A percentile compares a stretch with the other conserved stretches of the same genome.
Conservation (phyloP, 495 filamentous ascomycete species). For the Terfezia boudieri region DNA sequence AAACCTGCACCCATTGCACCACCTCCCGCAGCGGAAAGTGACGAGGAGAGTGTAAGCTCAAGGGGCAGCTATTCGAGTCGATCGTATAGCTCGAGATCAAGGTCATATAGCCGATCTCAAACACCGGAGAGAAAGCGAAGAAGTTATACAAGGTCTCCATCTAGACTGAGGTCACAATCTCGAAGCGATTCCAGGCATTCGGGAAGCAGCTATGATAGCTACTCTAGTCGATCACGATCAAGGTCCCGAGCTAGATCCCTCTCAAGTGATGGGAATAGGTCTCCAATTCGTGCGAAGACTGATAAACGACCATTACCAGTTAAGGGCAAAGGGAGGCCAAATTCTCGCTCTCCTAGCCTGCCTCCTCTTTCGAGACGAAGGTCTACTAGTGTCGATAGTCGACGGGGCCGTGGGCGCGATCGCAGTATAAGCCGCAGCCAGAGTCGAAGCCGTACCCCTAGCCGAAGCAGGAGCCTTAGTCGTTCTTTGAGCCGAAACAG, state of each 20-base stretch:
- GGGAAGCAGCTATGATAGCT: constrained; percentile 3
- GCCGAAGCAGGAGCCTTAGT: not conserved
- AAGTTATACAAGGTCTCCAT: constrained; percentile 13
- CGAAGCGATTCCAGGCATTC: constrained; percentile 1
- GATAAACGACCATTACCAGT: too few relatives aligned
- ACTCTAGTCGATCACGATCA: constrained; percentile 23
- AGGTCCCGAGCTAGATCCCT: constrained; percentile 13
- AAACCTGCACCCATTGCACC: constrained; percentile 51
- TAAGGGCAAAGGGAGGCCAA: too few relatives aligned
- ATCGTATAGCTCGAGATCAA: constrained; percentile 21
- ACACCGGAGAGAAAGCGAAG: constrained; percentile 8
- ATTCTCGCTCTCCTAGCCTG: too few relatives aligned
- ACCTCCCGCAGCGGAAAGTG: constrained; percentile 32
- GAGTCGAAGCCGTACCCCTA: not conserved
- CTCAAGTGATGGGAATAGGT: not conserved
- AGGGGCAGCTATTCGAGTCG: constrained; percentile 37
- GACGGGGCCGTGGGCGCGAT: not conserved
- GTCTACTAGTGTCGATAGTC: constrained; percentile 1
- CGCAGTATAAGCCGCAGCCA: constrained; percentile 1
- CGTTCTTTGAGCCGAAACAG: not conserved
- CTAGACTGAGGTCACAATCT: constrained; percentile 5
- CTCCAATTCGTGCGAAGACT: too few relatives aligned
- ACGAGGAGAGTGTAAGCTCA: constrained; percentile 41
- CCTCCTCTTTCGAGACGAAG: not conserved
- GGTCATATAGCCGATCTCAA: constrained; percentile 22